Evolutionary conservation across 129 eudicot genomes (phyloP).

Genomic region (Tanacetum coccineum): DNA sequence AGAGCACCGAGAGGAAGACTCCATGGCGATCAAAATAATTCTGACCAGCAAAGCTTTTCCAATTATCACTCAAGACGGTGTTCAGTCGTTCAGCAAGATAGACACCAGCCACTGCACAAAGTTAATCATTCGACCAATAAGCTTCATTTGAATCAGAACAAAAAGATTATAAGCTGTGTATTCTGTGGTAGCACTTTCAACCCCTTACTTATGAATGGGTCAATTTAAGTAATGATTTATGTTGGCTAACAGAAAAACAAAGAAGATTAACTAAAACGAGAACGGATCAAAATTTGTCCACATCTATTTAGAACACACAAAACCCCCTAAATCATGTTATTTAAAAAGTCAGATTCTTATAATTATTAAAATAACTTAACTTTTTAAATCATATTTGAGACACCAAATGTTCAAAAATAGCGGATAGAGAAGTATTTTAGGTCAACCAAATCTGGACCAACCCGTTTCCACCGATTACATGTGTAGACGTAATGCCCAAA

Average conservation of each 20-base stretch:
- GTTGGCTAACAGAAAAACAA: too few species aligned
- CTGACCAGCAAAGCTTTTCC: slow-evolving; percentile 94
- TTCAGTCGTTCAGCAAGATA: slow-evolving; percentile 89
- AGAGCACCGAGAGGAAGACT: slow-evolving; percentile 69
- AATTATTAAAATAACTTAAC: neutral
- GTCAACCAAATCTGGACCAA: neutral
- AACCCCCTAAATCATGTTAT: neutral
- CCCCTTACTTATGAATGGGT: neutral
- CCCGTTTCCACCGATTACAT: neutral
- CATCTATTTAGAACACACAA: neutral
- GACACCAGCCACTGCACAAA: slow-evolving; percentile 80
- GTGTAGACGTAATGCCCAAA: neutral
- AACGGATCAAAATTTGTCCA: neutral
- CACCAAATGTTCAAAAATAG: neutral
- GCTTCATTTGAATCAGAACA: neutral
- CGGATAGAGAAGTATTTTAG: neutral
- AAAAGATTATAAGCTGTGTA: neutral
- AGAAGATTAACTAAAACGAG: neutral
- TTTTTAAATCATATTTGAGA: neutral
- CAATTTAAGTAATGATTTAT: neutral
- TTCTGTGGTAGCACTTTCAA: neutral
- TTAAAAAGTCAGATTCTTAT: neutral
- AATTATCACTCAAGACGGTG: slow-evolving; percentile 54
- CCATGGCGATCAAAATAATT: slow-evolving; percentile 85
- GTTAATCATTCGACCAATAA: slow-evolving; percentile 6